phyloP scores from a whole-genome alignment of 257 asterid species.

The Nicotiana attenuata region DNA sequence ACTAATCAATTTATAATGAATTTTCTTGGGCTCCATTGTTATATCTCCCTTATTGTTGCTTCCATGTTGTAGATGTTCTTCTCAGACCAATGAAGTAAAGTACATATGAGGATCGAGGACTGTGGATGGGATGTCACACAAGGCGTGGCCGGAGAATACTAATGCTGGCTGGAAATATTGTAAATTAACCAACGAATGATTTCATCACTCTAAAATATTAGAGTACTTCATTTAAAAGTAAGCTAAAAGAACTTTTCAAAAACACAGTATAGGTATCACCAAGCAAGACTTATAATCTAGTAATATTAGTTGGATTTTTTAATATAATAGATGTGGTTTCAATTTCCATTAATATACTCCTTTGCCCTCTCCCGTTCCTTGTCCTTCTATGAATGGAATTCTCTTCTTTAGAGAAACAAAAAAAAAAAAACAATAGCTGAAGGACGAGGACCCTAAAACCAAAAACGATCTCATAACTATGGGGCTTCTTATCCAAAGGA shows the following conservation, averaged over 20 bases:
- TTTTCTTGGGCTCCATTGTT: no score
- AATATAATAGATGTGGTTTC: neutral
- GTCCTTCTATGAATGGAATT: neutral
- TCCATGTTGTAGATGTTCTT: no score
- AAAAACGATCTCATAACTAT: neutral
- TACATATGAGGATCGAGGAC: no score
- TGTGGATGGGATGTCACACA: neutral
- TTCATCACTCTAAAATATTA: no score
- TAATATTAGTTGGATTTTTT: neutral
- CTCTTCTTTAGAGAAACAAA: neutral
- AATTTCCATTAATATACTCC: no score
- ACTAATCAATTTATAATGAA: no score
- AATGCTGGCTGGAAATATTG: neutral
- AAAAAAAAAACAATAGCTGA: neutral
- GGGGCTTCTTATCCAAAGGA: neutral
- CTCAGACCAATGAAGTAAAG: no score
- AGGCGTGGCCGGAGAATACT: neutral
- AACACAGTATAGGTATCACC: neutral
- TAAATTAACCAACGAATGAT: no score
- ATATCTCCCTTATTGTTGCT: no score
- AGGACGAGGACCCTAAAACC: neutral
- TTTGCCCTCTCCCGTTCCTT: neutral
- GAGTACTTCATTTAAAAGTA: neutral
- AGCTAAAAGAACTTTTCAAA: neutral
- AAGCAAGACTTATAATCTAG: neutral